phyloP scores from a whole-genome alignment of 169 alveolate species.

The Babesia caballi region DNA sequence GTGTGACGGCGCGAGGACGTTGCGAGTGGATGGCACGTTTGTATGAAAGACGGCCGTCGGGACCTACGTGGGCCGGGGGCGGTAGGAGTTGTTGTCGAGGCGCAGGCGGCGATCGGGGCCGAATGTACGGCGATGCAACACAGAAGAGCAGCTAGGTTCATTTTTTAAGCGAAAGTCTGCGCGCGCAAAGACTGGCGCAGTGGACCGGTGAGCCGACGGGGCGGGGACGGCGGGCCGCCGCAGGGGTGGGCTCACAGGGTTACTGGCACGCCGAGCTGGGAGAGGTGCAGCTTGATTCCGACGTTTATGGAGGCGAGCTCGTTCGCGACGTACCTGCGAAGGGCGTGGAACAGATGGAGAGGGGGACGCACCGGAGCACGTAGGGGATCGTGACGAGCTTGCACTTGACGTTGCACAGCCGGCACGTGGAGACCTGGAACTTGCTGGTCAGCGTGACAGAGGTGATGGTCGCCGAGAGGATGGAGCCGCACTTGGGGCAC shows the following conservation, averaged over 20 bases:
- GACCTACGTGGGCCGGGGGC: too few species aligned
- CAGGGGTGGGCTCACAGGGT: not conserved
- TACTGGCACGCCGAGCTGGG: conserved; percentile 57
- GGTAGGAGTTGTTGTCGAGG: too few species aligned
- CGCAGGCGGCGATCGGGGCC: not conserved
- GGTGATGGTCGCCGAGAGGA: conserved; percentile 85
- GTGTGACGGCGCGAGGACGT: too few species aligned
- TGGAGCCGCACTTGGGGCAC: conserved; percentile 97
- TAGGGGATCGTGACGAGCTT: conserved; percentile 66
- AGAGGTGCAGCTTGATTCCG: conserved; percentile 58
- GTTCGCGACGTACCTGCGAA: conserved; percentile 59
- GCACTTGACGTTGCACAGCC: conserved; percentile 56
- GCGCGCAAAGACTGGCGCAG: not conserved
- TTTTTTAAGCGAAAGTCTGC: not conserved
- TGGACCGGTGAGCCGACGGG: conserved; percentile 6
- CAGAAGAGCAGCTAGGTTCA: not conserved
- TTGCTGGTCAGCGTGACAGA: conserved; percentile 62
- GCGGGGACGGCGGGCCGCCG: not conserved
- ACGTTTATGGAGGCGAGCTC: conserved; percentile 64
- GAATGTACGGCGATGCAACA: not conserved
- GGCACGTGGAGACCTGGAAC: conserved; percentile 46
- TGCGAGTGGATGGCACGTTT: too few species aligned
- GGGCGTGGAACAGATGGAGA: not conserved
- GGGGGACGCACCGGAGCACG: conserved; percentile 44
- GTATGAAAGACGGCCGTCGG: too few species aligned